Conservation (phyloP, 2,329 filamentous ascomycete species). For the Clonostachys chloroleuca region DNA sequence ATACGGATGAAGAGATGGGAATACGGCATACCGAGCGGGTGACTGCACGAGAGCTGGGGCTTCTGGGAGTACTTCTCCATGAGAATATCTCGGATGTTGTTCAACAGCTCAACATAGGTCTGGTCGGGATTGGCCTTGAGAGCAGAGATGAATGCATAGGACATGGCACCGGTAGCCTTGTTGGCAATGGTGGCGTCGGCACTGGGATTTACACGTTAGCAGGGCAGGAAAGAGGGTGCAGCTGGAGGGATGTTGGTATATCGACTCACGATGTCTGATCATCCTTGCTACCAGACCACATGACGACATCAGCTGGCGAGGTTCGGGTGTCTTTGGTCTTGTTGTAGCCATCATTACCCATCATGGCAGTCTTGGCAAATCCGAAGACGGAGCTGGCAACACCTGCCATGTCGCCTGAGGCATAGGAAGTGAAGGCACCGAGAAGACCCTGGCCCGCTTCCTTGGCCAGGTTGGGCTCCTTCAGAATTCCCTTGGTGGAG, state of each 20-base stretch:
- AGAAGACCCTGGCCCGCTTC: conserved; percentile 72
- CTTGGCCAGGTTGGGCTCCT: conserved; percentile 77
- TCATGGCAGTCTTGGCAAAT: conserved; percentile 83
- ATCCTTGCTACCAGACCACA: conserved; percentile 98
- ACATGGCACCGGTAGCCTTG: conserved; percentile 96
- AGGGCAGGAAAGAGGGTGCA: conserved; percentile 2
- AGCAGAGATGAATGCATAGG: conserved; percentile 89
- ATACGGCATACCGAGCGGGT: conserved; percentile 75
- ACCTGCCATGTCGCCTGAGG: conserved; percentile 75
- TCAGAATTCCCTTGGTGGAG: conserved; percentile 74
- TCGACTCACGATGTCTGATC: conserved; percentile 71
- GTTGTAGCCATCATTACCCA: conserved; percentile 74
- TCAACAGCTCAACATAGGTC: conserved; percentile 92
- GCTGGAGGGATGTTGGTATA: neutral
- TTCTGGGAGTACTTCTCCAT: conserved; percentile 87
- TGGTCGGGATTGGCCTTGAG: conserved; percentile 92
- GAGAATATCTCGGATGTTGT: conserved; percentile 89
- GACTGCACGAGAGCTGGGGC: conserved; percentile 92
- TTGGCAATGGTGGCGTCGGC: conserved; percentile 85
- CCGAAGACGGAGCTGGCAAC: conserved; percentile 78
- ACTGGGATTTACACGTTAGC: conserved; percentile 34
- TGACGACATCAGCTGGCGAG: conserved; percentile 89
- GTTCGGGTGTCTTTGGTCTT: conserved; percentile 85
- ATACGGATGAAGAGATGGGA: neutral
- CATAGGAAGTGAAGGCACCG: conserved; percentile 72